Conservation (phyloP, 352 stramenopile species). For the Pythium utonaiense region DNA sequence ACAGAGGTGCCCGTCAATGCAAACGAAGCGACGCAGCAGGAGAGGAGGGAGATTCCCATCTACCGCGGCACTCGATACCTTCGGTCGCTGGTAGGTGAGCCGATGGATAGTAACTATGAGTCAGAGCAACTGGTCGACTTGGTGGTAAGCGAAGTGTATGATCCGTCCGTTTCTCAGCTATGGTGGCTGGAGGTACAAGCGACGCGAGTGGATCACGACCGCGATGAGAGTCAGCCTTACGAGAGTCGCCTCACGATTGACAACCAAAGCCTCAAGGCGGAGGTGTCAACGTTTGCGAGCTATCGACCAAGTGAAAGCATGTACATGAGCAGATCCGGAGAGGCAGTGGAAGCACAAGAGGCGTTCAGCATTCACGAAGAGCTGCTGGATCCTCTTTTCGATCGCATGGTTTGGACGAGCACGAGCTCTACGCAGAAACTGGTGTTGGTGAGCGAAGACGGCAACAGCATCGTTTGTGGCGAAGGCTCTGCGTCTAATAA, state of each 20-base stretch:
- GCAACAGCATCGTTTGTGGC: not conserved
- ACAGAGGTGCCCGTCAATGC: slow-evolving; percentile 25
- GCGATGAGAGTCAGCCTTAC: not conserved
- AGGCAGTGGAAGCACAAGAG: slow-evolving; percentile 20
- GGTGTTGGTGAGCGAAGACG: slow-evolving; percentile 7
- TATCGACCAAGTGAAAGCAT: slow-evolving; percentile 53
- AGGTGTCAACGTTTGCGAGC: slow-evolving; percentile 39
- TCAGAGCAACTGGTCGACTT: slow-evolving; percentile 40
- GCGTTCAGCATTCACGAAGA: slow-evolving; percentile 53
- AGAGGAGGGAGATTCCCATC: slow-evolving; percentile 28
- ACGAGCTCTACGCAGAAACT: too few species aligned
- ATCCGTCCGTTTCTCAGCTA: slow-evolving; percentile 39
- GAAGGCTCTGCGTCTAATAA: not conserved
- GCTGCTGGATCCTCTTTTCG: slow-evolving; percentile 43
- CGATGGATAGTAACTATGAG: not conserved
- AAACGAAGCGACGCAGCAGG: not conserved
- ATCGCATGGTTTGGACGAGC: slow-evolving; percentile 16
- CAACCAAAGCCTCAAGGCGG: slow-evolving; percentile 28
- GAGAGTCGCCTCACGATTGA: slow-evolving; percentile 31
- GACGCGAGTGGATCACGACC: slow-evolving; percentile 21
- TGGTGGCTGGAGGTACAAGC: slow-evolving; percentile 68
- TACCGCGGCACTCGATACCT: slow-evolving; percentile 53
- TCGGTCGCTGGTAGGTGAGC: not conserved
- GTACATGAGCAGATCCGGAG: not conserved
- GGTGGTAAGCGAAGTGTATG: slow-evolving; percentile 51